A percentile compares a stretch with the other conserved stretches of the same genome.
phyloP scores from a whole-genome alignment of 495 filamentous ascomycete species.

The Tuber aestivum region DNA sequence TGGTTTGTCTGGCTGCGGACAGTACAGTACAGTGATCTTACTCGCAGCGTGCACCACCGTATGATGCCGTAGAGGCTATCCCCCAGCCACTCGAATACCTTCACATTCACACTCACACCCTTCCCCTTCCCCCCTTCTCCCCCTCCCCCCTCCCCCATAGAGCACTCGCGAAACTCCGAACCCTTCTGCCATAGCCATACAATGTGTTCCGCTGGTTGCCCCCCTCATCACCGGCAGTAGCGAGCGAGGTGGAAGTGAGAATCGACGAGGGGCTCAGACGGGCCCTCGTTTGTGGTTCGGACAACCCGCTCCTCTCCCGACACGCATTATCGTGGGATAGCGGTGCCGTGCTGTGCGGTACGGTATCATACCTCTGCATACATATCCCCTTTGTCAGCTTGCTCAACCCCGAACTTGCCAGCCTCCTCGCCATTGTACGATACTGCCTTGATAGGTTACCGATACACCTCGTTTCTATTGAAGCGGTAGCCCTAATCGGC shows the following conservation, averaged over 20 bases:
- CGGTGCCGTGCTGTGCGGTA: neutral
- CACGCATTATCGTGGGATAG: neutral
- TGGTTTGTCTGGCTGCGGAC: too few relatives aligned
- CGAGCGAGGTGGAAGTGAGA: neutral
- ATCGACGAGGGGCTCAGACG: neutral
- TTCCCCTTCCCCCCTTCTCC: neutral
- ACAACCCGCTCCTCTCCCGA: neutral
- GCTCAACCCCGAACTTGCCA: neutral
- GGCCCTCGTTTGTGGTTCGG: neutral
- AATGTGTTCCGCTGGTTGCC: neutral
- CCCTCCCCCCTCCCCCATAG: neutral
- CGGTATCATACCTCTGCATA: neutral
- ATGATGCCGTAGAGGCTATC: neutral
- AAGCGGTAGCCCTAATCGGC: neutral
- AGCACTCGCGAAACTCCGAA: neutral
- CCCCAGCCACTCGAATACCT: neutral
- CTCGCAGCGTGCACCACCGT: too few relatives aligned
- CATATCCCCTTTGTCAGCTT: neutral
- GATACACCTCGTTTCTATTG: neutral
- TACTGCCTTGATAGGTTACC: neutral
- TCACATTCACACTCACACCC: neutral
- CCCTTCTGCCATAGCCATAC: neutral
- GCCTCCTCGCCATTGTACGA: neutral
- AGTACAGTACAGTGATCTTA: neutral
- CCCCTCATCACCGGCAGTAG: constrained; percentile 2